phyloP scores from a whole-genome alignment of 177 flowering plant genomes.

The Vitis hybrid region DNA sequence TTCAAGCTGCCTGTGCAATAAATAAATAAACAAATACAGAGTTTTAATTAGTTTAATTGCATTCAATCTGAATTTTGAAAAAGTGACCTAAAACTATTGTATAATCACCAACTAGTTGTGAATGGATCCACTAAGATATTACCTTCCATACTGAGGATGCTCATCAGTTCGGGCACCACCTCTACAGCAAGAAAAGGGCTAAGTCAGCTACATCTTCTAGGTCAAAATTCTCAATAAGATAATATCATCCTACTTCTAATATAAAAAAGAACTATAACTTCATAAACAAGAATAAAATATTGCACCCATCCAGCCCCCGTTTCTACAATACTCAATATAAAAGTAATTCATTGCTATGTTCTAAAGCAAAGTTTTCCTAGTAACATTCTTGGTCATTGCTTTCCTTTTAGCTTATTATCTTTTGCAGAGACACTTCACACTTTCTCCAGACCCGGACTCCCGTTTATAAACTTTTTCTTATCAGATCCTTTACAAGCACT shows the following conservation, averaged over 20 bases:
- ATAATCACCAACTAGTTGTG: neutral
- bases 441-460: no score
- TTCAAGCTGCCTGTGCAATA: conserved; percentile 44
- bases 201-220: neutral
- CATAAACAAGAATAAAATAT: neutral
- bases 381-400: no score
- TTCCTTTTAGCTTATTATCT: no score
- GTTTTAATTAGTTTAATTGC: no score
- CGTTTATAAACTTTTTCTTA: no score
- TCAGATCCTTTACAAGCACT: no score
- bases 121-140: conserved; percentile 8
- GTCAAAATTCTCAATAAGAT: neutral
- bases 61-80: no score
- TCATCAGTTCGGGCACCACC: conserved; percentile 72
- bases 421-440: no score
- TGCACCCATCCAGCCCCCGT: no score
- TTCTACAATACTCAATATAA: neutral
- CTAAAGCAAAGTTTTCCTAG: neutral
- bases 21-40: neutral
- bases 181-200: conserved; percentile 34
- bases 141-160: conserved; percentile 79
- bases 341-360: neutral
- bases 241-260: neutral
- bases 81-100: neutral
- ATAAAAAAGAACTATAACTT: neutral